A percentile compares a stretch with the other conserved stretches of the same genome.
These are phyloP conservation scores for Chaetomium olivaceum DNA, from an alignment of 2,329 filamentous ascomycete species.

Conservation along the genomic window DNA sequence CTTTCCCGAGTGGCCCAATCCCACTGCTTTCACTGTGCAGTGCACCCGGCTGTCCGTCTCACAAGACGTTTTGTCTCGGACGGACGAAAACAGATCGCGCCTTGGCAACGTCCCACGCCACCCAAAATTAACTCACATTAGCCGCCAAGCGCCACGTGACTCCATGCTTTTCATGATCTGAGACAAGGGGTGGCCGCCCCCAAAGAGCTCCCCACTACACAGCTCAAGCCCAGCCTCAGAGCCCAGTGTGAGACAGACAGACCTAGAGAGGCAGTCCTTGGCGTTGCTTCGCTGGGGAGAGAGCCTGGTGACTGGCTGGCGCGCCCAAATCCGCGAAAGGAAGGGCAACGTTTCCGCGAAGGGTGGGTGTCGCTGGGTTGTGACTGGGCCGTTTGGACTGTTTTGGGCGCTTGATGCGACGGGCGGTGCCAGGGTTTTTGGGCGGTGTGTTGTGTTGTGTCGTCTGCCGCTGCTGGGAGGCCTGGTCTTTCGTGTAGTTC, in stretches of 20 bases:
- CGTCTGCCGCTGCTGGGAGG: background rate
- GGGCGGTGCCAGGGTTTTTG: too few relatives aligned
- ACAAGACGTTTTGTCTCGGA: constrained; percentile 1
- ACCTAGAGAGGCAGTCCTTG: background rate
- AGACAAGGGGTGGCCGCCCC: background rate
- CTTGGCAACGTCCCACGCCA: background rate
- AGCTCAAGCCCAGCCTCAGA: background rate
- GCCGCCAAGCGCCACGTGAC: constrained; percentile 15
- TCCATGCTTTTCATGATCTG: background rate
- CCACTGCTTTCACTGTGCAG: background rate
- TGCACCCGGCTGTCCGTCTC: background rate
- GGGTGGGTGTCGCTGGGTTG: background rate
- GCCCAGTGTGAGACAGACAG: background rate
- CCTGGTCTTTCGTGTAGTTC: background rate
- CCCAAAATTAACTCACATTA: too few relatives aligned
- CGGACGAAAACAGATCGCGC: background rate
- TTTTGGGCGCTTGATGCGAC: background rate
- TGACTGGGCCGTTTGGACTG: background rate
- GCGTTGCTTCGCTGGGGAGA: background rate
- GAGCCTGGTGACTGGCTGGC: too few relatives aligned
- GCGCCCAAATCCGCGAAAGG: background rate
- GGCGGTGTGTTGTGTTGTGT: too few relatives aligned
- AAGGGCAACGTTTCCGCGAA: too few relatives aligned
- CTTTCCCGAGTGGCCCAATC: background rate
- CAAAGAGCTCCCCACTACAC: background rate